Evolutionary conservation across 192 early-diverging fungal species (phyloP).

Genomic region (Ramicandelaber brevisporus): DNA sequence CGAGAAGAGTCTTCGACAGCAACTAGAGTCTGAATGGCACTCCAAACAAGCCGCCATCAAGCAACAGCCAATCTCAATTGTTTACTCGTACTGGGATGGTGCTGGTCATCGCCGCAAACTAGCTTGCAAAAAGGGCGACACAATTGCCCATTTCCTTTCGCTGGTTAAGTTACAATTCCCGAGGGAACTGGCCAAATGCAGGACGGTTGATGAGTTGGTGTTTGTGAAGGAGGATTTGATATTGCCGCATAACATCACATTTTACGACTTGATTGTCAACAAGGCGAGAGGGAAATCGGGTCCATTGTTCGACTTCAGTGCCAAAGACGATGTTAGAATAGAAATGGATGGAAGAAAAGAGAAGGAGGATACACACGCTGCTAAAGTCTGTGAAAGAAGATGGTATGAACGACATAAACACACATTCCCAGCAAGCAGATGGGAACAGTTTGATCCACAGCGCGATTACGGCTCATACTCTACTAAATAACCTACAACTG

Average conservation of each 20-base stretch:
- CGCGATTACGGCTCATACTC: constrained; percentile 29
- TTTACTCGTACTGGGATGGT: constrained; percentile 92
- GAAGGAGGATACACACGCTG: constrained; percentile 86
- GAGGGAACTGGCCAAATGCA: constrained; percentile 55
- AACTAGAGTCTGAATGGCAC: constrained; percentile 60
- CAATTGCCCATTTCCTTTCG: constrained; percentile 70
- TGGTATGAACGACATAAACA: constrained; percentile 92
- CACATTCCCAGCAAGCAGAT: constrained; percentile 79
- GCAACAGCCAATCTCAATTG: constrained; percentile 56
- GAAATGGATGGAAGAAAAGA: constrained; percentile 56
- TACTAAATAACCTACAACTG: too few relatives aligned
- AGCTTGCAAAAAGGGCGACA: constrained; percentile 60
- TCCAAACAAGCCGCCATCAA: constrained; percentile 60
- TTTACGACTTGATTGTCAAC: constrained; percentile 92
- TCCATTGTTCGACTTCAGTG: constrained; percentile 81
- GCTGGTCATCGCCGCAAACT: constrained; percentile 72
- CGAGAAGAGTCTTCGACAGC: constrained; percentile 43
- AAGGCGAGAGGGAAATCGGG: constrained; percentile 90
- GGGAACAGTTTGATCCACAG: constrained; percentile 75
- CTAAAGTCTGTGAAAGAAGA: constrained; percentile 70
- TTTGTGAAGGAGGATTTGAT: constrained; percentile 92
- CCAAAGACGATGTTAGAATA: constrained; percentile 77
- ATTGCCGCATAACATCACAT: constrained; percentile 73
- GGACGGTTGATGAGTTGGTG: constrained; percentile 64
- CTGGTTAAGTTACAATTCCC: constrained; percentile 52